Conservation (phyloP, 2,329 filamentous ascomycete species). For the Aureobasidium musti region DNA sequence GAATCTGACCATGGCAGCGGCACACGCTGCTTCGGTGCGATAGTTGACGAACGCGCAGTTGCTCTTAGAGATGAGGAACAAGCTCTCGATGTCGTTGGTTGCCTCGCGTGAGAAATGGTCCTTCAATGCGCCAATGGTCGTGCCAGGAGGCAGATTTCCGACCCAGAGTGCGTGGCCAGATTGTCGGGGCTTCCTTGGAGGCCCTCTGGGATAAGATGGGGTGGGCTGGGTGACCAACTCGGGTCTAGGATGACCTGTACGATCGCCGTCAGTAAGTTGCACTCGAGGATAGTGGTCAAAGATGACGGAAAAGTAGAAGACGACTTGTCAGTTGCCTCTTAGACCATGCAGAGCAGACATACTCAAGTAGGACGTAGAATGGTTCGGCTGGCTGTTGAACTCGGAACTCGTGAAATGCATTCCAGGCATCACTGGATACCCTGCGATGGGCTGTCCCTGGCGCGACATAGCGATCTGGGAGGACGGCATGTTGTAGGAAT, state of each 20-base stretch:
- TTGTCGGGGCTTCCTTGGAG: slow-evolving; percentile 66
- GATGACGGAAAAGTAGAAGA: background rate
- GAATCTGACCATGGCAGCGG: slow-evolving; percentile 75
- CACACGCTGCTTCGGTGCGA: slow-evolving; percentile 73
- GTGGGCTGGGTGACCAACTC: slow-evolving; percentile 33
- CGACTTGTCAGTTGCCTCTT: too few species aligned
- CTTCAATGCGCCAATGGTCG: slow-evolving; percentile 80
- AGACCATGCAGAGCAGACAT: background rate
- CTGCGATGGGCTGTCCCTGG: background rate
- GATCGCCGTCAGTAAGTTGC: background rate
- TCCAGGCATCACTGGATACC: background rate
- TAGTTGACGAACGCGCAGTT: slow-evolving; percentile 98
- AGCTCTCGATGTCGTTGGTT: slow-evolving; percentile 72
- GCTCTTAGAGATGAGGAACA: slow-evolving; percentile 94
- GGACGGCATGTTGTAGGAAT: background rate
- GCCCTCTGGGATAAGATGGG: slow-evolving; percentile 56
- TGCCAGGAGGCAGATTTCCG: slow-evolving; percentile 84
- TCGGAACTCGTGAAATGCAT: background rate
- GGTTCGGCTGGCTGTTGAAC: background rate
- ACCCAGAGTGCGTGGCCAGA: slow-evolving; percentile 93
- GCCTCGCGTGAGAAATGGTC: slow-evolving; percentile 84
- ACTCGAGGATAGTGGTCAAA: background rate
- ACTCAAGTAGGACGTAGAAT: background rate
- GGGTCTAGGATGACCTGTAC: background rate
- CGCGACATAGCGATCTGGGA: background rate